Evolutionary conservation across 306 rosid species (phyloP).

Genomic region (Prunus mume): DNA sequence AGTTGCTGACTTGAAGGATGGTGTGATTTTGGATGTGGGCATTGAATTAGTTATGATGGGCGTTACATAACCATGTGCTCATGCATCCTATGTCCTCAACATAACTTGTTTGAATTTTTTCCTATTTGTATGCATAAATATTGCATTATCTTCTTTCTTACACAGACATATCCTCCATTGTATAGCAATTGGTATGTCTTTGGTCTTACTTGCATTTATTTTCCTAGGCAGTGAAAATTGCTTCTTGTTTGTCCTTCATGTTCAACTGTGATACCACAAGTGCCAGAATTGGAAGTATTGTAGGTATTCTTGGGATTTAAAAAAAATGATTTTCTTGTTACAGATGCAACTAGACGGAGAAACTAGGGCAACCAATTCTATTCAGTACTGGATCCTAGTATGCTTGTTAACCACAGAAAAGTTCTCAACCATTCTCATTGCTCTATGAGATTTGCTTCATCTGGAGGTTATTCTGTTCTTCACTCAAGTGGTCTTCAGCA

Average conservation of each 20-base stretch:
- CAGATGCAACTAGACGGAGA: constrained; percentile 31
- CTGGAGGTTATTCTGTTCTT: constrained; percentile 35
- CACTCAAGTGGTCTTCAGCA: constrained; percentile 60
- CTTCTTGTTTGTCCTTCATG: constrained; percentile 29
- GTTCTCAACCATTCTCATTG: constrained; percentile 9
- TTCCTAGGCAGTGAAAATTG: constrained; percentile 41
- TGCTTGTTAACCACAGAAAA: constrained; percentile 9
- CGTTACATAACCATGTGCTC: too few relatives aligned
- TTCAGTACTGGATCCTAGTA: constrained; percentile 11
- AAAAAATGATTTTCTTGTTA: constrained; percentile 8
- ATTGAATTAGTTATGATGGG: too few relatives aligned
- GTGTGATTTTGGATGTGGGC: too few relatives aligned
- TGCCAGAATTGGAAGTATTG: constrained; percentile 16
- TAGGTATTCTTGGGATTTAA: constrained; percentile 16
- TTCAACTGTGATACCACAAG: constrained; percentile 19
- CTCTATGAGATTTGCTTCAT: constrained; percentile 34
- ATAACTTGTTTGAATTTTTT: too few relatives aligned
- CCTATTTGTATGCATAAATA: background rate
- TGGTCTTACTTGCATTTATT: constrained; percentile 19
- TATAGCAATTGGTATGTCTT: constrained; percentile 7
- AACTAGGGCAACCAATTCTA: constrained; percentile 21
- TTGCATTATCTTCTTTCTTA: background rate
- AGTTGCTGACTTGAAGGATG: too few relatives aligned
- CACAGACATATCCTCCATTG: background rate
- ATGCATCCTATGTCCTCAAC: too few relatives aligned